Evolutionary conservation across 228 moss, liverwort and hornwort genomes (phyloP), one percentile per base, ranked within the genome.

Genomic region (Sphagnum fallax): DNA sequence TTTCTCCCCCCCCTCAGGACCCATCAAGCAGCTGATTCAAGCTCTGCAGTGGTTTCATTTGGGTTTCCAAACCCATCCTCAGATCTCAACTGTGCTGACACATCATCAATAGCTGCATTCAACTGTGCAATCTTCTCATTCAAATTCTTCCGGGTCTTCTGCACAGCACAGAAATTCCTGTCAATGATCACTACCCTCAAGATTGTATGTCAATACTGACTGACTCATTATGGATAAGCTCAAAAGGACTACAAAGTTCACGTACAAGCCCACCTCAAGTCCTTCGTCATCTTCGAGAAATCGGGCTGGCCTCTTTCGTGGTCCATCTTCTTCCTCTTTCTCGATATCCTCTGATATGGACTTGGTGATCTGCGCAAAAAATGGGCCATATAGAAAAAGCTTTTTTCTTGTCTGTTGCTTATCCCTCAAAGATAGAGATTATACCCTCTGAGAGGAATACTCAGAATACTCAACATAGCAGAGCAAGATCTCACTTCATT

Each of bases 61-160:
- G 89, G 75, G 48, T 71, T 63, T 62, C 85, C 86, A 73, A 88
- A 83, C 11, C 84, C 81, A 5, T 98, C 91, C 65, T 92, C 92
- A 52, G 89, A 86, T 76, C 85, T 92, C 69, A 96, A 82, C 72
- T 96, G 95, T 47, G 89, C 91, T 47, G 92, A 96, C 48, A 96
- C 91, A 62, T 91, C 88, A 65, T 96, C 92, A 67, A 96, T 96
- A 47, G 92, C 91, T 16, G 95, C 91, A 69, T 92, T 96, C 70
- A 96, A 80, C 74, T 96, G 92, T 6, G 92, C 95, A 52, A 96
- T 96, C 77, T 90, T 89, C 74, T 96, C 95, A 71, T 86, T 92
- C 67, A 96, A 84, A 73, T 82, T 96, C 66, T 90, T 91, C 74
- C 91, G 79, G 64, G 92, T 91, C 67, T 82, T 88, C 92, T 95